These are phyloP conservation scores for Xanthoconium stramineum DNA, from an alignment of 768 basidiomycete species.

Conservation along the genomic window DNA sequence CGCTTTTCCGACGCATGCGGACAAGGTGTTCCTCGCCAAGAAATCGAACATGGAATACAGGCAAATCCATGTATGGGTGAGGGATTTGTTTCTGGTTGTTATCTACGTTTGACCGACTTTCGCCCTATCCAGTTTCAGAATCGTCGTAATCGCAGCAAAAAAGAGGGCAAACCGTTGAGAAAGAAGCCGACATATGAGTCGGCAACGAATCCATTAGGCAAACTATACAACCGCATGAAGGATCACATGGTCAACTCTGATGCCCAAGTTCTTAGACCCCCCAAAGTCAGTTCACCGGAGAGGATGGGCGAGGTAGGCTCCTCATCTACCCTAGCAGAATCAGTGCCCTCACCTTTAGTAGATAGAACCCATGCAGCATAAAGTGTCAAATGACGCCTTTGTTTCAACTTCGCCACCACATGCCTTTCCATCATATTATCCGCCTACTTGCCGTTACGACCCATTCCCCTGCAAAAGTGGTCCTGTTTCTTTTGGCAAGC, in stretches of 20 bases:
- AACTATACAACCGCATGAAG: not conserved
- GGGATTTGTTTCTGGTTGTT: not conserved
- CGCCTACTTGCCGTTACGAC: conserved; percentile 12
- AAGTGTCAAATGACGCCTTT: not conserved
- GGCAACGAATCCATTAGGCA: not conserved
- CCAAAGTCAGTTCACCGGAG: rapidly evolving
- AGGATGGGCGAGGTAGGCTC: not conserved
- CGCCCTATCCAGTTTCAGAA: conserved; percentile 9
- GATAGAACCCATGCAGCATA: not conserved
- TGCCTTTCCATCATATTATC: conserved; percentile 16
- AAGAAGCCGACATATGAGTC: not conserved
- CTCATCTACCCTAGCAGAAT: no score
- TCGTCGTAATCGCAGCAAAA: conserved; percentile 10
- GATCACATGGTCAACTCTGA: not conserved
- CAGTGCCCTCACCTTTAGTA: not conserved
- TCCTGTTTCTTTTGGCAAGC: not conserved
- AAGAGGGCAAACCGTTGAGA: not conserved
- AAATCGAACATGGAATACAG: conserved; percentile 10
- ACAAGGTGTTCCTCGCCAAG: conserved; percentile 11
- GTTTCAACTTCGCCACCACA: conserved; percentile 6
- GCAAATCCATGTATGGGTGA: conserved; percentile 20
- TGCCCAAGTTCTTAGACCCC: not conserved
- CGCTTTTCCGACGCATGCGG: conserved; percentile 8
- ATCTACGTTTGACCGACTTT: not conserved
- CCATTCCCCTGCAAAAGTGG: conserved; percentile 18